Conservation (phyloP, 257 asterid species). For the Linaria vulgaris region DNA sequence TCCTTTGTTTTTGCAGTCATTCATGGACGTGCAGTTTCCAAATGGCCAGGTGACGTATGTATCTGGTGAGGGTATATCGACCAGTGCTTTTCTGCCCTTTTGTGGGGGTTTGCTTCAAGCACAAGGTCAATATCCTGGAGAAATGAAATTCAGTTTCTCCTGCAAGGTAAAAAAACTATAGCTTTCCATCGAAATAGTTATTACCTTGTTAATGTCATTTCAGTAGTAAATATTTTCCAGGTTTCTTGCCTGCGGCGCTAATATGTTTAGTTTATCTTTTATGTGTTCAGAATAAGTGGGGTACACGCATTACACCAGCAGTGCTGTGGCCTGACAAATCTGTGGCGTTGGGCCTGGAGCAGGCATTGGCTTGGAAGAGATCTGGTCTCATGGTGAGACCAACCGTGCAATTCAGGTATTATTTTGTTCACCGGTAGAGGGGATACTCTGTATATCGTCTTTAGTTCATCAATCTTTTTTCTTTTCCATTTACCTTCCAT, state of each 20-base stretch:
- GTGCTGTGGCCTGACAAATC: conserved; percentile 94
- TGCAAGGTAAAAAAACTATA: conserved; percentile 73
- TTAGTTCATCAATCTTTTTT: neutral
- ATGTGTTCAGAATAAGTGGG: conserved; percentile 96
- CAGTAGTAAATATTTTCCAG: conserved; percentile 2
- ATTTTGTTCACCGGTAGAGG: conserved; percentile 4
- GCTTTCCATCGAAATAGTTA: neutral
- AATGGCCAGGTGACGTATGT: conserved; percentile 91
- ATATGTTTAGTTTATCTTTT: conserved; percentile 23
- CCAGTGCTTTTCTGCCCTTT: conserved; percentile 83
- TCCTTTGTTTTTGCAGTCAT: conserved; percentile 56
- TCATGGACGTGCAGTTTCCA: conserved; percentile 97
- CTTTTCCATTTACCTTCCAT: neutral
- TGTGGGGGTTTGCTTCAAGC: conserved; percentile 95
- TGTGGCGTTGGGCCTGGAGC: conserved; percentile 74
- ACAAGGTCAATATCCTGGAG: conserved; percentile 98
- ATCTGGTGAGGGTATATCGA: conserved; percentile 90
- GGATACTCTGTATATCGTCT: neutral
- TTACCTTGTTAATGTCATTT: neutral
- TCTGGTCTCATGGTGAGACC: conserved; percentile 95
- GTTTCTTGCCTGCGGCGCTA: conserved; percentile 22
- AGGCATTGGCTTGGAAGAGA: conserved; percentile 97
- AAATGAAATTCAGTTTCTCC: conserved; percentile 91
- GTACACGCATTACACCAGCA: conserved; percentile 79
- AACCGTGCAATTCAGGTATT: conserved; percentile 76